These are phyloP conservation scores for Abelmoschus esculentus DNA, from an alignment of 345 rosid genomes.

Conservation along the genomic window DNA sequence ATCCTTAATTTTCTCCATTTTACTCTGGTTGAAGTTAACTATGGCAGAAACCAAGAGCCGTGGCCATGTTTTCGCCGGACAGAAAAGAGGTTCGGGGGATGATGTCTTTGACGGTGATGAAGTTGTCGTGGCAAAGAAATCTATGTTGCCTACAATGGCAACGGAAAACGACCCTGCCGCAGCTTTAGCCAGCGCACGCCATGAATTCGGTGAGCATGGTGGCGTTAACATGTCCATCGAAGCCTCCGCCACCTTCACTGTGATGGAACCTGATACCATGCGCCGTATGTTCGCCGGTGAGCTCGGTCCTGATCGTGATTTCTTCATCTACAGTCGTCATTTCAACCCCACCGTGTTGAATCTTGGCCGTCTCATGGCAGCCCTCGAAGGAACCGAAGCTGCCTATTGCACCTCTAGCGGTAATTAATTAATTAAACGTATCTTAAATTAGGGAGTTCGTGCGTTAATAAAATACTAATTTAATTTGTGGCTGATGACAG, in stretches of 20 bases:
- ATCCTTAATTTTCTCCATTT: too few relatives aligned
- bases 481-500: constrained; percentile 25
- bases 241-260: constrained; percentile 98
- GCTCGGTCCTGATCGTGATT: constrained; percentile 92
- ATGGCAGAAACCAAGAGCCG: constrained; percentile 39
- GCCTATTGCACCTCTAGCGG: constrained; percentile 98
- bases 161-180: constrained; percentile 60
- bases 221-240: constrained; percentile 99
- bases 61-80: constrained; percentile 32
- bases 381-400: constrained; percentile 94
- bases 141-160: constrained; percentile 22
- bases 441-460: neutral
- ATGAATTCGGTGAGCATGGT: constrained; percentile 96
- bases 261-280: constrained; percentile 97
- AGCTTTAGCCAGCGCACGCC: constrained; percentile 66
- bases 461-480: neutral
- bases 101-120: constrained; percentile 37
- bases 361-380: constrained; percentile 96
- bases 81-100: constrained; percentile 38
- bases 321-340: constrained; percentile 94
- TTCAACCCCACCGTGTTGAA: constrained; percentile 92
- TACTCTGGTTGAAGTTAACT: neutral
- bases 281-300: constrained; percentile 86
- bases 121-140: constrained; percentile 37
- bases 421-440: constrained; percentile 9